A percentile compares a stretch with the other conserved stretches of the same genome.
Evolutionary conservation across 768 basidiomycete genomes (phyloP).

Genomic region (Serpula lacrymans): DNA sequence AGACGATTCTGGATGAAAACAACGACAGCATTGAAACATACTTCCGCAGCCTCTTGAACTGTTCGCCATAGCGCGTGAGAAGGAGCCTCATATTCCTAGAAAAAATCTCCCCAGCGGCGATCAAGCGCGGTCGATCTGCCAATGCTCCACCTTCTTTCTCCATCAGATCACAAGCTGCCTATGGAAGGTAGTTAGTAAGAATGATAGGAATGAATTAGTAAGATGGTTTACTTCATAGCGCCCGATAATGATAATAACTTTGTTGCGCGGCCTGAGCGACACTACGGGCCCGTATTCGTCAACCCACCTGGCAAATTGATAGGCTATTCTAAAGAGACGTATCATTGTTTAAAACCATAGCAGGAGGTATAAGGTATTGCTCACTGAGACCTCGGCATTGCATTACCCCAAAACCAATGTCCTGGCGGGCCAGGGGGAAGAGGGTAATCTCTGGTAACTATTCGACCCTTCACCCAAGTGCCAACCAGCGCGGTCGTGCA

Average conservation of each 20-base stretch:
- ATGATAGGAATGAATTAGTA: slow-evolving; percentile 11
- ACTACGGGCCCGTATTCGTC: slow-evolving; percentile 56
- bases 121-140: slow-evolving; percentile 45
- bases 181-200: neutral
- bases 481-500: too few relatives aligned
- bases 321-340: slow-evolving; percentile 3
- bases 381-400: slow-evolving; percentile 10
- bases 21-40: too few relatives aligned
- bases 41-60: slow-evolving; percentile 53
- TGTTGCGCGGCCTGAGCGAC: slow-evolving; percentile 43
- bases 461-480: too few relatives aligned
- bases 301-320: slow-evolving; percentile 45
- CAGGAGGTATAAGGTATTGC: neutral
- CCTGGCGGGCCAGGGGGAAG: slow-evolving; percentile 19
- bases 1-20: too few relatives aligned
- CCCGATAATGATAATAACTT: slow-evolving; percentile 15
- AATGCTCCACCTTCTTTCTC: slow-evolving; percentile 50
- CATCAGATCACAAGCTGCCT: slow-evolving; percentile 54
- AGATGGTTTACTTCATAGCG: slow-evolving; percentile 12
- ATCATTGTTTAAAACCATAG: neutral
- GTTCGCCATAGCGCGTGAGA: slow-evolving; percentile 45
- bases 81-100: slow-evolving; percentile 54
- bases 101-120: slow-evolving; percentile 50
- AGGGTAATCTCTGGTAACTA: too few relatives aligned
- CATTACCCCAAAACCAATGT: slow-evolving; percentile 13